Base-by-base conservation (phyloP, 805 yeast species). In the Brettanomyces custersianus region DNA sequence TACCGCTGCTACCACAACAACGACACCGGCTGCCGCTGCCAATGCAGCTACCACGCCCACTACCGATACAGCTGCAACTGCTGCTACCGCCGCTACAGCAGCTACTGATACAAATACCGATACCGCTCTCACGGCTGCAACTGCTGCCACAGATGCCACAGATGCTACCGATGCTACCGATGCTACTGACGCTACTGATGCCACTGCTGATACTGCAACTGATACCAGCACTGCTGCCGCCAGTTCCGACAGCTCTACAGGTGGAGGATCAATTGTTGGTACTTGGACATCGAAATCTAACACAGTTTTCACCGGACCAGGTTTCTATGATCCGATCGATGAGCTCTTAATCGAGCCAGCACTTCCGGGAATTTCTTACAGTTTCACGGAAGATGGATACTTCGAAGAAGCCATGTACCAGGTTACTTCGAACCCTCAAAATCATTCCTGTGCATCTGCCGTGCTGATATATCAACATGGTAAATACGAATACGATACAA, bases 221-320 rank as follows among this genome's bases (percentile, higher is more conserved):
- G 31, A 35, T 24, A 15, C 12, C 13, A 18, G 31, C 4, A 18
- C 28, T 8, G 28, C 28, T n/a, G n/a, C 28, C n/a, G 15, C 17
- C 28, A 17, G 15, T 17, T 25, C 28, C n/a, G n/a, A 13, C n/a
- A 17, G 15, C 6, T 25, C 28, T 6, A 25, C 28, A 12, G 28
- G 13, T 2, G 32, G 39, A 5, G 45, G 33, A 31, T 37, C 54
- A 2, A 36, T 85, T 32, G 83, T 66, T 29, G 98, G 98, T 5
- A 92, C 99, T 0, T 92, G 99, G 99, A 60, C 88, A 1, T 80
- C 96, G 13, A 92, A 92, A 59, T 78, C 96, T 10, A 84, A 83
- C 57, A 77, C 94, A 10, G 98, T 92, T 6, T 80, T 90, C 64
- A 92, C 99, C 1, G 99, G 99, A 0, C 95, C 97, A 5, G 82